These are phyloP conservation scores for Blastobotrys buckinghamii DNA, from an alignment of 1,139 yeast genomes.

Conservation along the genomic window DNA sequence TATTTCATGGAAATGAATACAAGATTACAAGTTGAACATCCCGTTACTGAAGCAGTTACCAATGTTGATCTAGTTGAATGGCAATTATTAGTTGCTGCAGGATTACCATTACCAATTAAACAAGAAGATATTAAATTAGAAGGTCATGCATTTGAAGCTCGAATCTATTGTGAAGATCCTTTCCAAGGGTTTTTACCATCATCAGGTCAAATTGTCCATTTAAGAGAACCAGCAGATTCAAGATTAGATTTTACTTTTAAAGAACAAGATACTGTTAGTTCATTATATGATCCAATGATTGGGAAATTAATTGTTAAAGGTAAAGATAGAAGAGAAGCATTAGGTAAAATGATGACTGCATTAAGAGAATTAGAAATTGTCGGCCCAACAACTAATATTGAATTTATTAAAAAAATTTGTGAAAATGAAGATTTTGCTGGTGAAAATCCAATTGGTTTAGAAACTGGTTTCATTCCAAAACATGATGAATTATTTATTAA, in stretches of 20 bases:
- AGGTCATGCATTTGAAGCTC: conserved; percentile 34
- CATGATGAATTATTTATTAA: conserved; percentile 24
- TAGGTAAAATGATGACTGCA: conserved; percentile 28
- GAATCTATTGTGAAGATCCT: conserved; percentile 34
- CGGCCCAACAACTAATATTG: conserved; percentile 34
- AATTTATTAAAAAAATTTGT: conserved; percentile 31
- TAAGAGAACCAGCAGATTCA: conserved; percentile 27
- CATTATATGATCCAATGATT: conserved; percentile 35
- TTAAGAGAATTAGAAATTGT: conserved; percentile 31
- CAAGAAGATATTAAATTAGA: conserved; percentile 29
- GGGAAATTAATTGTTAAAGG: conserved; percentile 35
- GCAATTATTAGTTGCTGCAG: conserved; percentile 90
- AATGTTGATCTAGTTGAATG: conserved; percentile 93
- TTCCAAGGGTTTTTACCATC: conserved; percentile 32
- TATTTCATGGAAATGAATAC: conserved; percentile 61
- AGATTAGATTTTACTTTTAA: conserved; percentile 31
- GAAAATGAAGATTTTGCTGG: conserved; percentile 28
- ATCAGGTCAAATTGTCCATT: conserved; percentile 30
- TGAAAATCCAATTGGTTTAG: conserved; percentile 28
- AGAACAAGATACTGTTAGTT: conserved; percentile 29
- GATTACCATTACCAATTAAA: conserved; percentile 38
- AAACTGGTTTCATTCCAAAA: conserved; percentile 33
- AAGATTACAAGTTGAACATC: conserved; percentile 58
- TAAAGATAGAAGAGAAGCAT: conserved; percentile 29
- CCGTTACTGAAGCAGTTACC: conserved; percentile 75